phyloP scores from a whole-genome alignment of 2,329 filamentous ascomycete species.

The Lanzia echinophila region DNA sequence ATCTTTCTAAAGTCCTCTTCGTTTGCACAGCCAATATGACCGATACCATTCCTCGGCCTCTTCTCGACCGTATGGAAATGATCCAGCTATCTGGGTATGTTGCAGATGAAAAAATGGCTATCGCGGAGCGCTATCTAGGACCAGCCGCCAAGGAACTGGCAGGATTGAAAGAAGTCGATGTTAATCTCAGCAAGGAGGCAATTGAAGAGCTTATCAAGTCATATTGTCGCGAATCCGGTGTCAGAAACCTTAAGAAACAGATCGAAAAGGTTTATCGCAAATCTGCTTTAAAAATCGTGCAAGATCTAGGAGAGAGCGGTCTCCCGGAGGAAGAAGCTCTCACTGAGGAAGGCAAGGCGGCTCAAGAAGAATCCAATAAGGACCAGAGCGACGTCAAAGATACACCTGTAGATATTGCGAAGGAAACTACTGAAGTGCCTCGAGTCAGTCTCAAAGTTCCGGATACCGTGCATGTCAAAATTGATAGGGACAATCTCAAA shows the following conservation, averaged over 20 bases:
- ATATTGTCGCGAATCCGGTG: constrained; percentile 94
- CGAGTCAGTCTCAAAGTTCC: constrained; percentile 76
- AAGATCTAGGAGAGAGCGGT: constrained; percentile 81
- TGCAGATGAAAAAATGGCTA: constrained; percentile 97
- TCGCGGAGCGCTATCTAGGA: constrained; percentile 86
- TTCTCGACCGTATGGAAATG: constrained; percentile 95
- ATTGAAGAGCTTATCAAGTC: constrained; percentile 97
- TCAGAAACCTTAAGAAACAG: constrained; percentile 97
- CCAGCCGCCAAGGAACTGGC: constrained; percentile 92
- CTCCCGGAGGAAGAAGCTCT: constrained; percentile 74
- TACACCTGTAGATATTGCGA: constrained; percentile 45
- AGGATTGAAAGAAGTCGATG: constrained; percentile 82
- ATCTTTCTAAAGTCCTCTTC: constrained; percentile 94
- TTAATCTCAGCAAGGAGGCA: constrained; percentile 77
- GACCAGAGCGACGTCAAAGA: constrained; percentile 58
- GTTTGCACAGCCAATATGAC: constrained; percentile 99
- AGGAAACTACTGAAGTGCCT: constrained; percentile 58
- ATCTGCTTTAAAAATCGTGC: constrained; percentile 92
- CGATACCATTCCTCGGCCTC: constrained; percentile 88
- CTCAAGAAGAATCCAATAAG: constrained; percentile 63
- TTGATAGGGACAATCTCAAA: constrained; percentile 83
- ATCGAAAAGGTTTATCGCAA: constrained; percentile 99
- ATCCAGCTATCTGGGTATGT: constrained; percentile 96
- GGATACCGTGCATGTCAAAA: constrained; percentile 76
- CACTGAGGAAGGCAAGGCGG: constrained; percentile 78